Percentiles rank a stretch among this genome's conserved stretches.
Evolutionary conservation across 306 rosid genomes (phyloP).

Genomic region (Medicago ruthenica): DNA sequence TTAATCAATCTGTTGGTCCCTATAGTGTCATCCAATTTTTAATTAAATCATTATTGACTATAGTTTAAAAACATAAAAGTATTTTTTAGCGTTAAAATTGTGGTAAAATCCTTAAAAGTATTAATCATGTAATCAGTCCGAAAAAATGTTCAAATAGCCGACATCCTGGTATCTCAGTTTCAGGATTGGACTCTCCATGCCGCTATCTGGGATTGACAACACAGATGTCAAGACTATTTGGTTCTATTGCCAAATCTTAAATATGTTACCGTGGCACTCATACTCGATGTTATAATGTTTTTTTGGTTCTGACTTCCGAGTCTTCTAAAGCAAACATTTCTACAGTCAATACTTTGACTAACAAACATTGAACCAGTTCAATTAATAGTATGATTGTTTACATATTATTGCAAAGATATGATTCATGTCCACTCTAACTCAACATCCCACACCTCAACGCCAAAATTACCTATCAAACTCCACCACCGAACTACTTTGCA

Average conservation of each 20-base stretch:
- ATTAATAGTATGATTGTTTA: background rate
- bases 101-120: background rate
- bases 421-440: background rate
- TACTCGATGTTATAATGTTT: background rate
- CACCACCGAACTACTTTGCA: conserved; percentile 18
- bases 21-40: background rate
- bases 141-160: background rate
- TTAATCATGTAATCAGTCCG: conserved; percentile 3
- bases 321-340: background rate
- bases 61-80: background rate
- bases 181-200: background rate
- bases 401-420: background rate
- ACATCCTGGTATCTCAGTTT: background rate
- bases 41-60: background rate
- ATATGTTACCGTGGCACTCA: background rate
- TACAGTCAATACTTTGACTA: background rate
- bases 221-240: background rate
- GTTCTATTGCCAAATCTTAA: background rate
- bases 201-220: background rate
- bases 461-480: background rate
- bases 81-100: background rate
- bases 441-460: background rate
- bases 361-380: background rate
- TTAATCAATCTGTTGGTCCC: background rate
- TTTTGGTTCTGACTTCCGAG: background rate